Evolutionary conservation across 345 rosid genomes (phyloP), one percentile per base, ranked within the genome.

Genomic region (Laguncularia racemosa): DNA sequence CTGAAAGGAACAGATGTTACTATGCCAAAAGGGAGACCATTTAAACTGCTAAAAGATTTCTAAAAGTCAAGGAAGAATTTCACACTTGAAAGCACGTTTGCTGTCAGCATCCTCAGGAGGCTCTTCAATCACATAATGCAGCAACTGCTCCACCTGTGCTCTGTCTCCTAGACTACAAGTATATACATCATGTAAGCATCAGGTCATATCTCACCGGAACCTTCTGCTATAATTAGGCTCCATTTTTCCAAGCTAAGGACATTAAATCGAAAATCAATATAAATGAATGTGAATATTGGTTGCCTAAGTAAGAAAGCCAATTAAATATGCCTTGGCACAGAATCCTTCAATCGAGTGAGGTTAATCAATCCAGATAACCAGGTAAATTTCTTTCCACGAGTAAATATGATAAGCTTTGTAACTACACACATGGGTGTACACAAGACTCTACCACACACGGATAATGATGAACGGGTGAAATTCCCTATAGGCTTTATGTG

Each of bases 141-240:
- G 66, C 69, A 95, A 75, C 68, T 88, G 91, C 78, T 95, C 99
- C 65, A 95, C 97, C 71, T 95, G 99, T 57, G 81, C 73, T 78
- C 80, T 84, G 70, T 95, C 99, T 51, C 91, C 78, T 55, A 95
- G 64, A 69, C 99, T 95, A 85, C 68, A 78, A 49, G 59, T 44
- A 67, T 33, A 40, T 47, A 56, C 40, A 20, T 67, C 20, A 33
- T 6, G 40, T 33, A 33, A 33, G 40, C 40, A 33, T 33, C 40
- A 33, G 40, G 63, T 51, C 56, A 69, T 28, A 48, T 20, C 53
- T 53, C 59, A 59, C 19, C 14, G 45, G 50, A n/a, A 59, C n/a
- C 60, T 16, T 50, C 53, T 11, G 48, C 40, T 16, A 45, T 44
- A 15, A 55, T 19, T 47, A 38, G 14, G 23, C 50, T 45, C 18